Evolutionary conservation across 345 rosid species (phyloP).

Genomic region (Diplotaxis tenuifolia): DNA sequence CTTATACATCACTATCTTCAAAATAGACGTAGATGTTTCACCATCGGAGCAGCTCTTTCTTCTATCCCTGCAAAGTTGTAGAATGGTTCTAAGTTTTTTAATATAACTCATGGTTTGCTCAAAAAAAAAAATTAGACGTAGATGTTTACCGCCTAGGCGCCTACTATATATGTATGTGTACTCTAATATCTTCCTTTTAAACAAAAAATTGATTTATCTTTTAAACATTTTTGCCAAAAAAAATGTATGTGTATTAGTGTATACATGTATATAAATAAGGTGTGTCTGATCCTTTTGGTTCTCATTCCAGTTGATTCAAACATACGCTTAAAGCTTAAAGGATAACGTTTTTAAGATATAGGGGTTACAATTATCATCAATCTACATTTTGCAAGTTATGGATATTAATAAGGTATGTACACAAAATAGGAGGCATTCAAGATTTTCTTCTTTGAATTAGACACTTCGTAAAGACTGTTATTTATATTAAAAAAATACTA

Average conservation of each 20-base stretch:
- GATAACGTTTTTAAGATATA: not conserved
- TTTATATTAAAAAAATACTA: not conserved
- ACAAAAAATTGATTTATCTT: no score
- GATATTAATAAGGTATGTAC: not conserved
- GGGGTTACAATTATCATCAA: conserved; percentile 3
- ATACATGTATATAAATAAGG: not conserved
- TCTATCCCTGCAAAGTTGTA: no score
- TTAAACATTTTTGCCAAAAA: no score
- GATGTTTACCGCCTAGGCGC: no score
- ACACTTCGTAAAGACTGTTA: not conserved
- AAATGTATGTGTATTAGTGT: not conserved
- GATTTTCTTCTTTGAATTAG: not conserved
- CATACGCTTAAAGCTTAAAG: not conserved
- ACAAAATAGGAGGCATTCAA: conserved; percentile 5
- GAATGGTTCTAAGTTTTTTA: no score
- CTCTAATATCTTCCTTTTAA: no score
- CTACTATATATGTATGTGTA: not conserved
- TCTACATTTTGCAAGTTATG: not conserved
- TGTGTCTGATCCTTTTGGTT: not conserved
- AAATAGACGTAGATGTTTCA: not conserved
- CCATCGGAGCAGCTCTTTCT: no score
- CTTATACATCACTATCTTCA: conserved; percentile 4
- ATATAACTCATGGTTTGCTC: no score
- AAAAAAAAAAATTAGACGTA: conserved; percentile 4
- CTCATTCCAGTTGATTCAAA: not conserved